Conservation (phyloP, 192 early-diverging fungal species). For the Allomyces javanicus region DNA sequence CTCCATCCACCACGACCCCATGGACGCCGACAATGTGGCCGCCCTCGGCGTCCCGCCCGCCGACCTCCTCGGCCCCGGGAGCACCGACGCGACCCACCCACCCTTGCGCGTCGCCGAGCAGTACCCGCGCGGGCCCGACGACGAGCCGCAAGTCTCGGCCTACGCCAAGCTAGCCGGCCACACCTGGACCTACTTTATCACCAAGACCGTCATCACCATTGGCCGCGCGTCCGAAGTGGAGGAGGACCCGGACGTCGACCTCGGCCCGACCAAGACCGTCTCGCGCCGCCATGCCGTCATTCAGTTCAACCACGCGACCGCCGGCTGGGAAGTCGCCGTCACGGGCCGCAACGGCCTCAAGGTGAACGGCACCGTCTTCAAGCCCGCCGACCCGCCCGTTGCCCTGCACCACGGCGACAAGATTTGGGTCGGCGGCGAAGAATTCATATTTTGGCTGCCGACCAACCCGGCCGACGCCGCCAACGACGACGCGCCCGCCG, state of each 20-base stretch:
- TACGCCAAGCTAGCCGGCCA: conserved; percentile 79
- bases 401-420: too few relatives aligned
- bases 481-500: too few relatives aligned
- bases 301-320: conserved; percentile 60
- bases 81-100: too few relatives aligned
- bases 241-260: conserved; percentile 64
- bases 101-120: too few relatives aligned
- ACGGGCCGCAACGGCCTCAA: conserved; percentile 76
- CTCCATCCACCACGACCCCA: too few relatives aligned
- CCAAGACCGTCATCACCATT: conserved; percentile 53
- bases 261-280: conserved; percentile 65
- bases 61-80: too few relatives aligned
- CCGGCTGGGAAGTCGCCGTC: conserved; percentile 67
- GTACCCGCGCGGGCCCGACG: conserved; percentile 3
- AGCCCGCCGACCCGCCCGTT: too few relatives aligned
- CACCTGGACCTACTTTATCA: conserved; percentile 66
- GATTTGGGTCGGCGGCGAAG: too few relatives aligned
- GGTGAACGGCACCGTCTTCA: conserved; percentile 37
- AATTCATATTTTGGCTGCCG: too few relatives aligned
- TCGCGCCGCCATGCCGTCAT: conserved; percentile 71
- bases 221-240: conserved; percentile 44
- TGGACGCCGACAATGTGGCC: too few relatives aligned
- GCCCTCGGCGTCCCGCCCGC: too few relatives aligned
- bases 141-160: conserved; percentile 47
- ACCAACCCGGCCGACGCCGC: too few relatives aligned